Base-by-base conservation (phyloP, 2,329 filamentous ascomycete species). In the Ophiostoma fasciatum region DNA sequence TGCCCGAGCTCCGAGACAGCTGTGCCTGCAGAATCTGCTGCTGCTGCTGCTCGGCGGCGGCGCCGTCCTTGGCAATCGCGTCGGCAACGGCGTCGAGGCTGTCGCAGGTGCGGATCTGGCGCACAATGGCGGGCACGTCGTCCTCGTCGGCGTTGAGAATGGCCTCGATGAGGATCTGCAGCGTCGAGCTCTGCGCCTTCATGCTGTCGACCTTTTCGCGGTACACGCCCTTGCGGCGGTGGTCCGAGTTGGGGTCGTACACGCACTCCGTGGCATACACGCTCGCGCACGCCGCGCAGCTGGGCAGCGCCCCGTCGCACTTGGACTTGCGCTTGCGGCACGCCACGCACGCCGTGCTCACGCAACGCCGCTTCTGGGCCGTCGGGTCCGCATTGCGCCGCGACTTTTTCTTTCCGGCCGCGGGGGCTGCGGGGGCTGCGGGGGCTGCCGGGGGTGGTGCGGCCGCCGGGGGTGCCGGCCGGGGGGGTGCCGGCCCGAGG, bases 231-330 rank as follows among this genome's bases (percentile, higher is more conserved):
- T 96, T 96, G 34, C 90, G 78, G 33, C 90, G 80, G 55, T 94
- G 87, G 55, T 98, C 90, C 40, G 87, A 94, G 52, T 87, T 92
- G 4, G 87, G 88, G 52, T 96, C 88, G 64, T 96, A 96, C 45
- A 94, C 68, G 55, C 90, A 94, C 60, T 82, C 75, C 42, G 82
- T 90, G 42, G 75, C 73, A 53, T 98, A 96, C 37, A 96, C 88
- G 47, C 85, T 93, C 43, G 82, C 76, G 58, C 90, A 98, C n/a
- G 90, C 88, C 7, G 88, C 88, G 54, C 90, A 96, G 48, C 82
- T 87, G 6, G 88, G 88, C 5, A 82, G 66, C 38, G 85, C 87
- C 41, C 88, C 88, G 57, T 96, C 88, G 56, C 88, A 96, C 68
- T 87, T 88, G 32, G 77, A 82, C 51, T 88, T 88, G 45, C 82